phyloP scores from a whole-genome alignment of 2,329 filamentous ascomycete species.

The Aspergillus hiratsukae region DNA sequence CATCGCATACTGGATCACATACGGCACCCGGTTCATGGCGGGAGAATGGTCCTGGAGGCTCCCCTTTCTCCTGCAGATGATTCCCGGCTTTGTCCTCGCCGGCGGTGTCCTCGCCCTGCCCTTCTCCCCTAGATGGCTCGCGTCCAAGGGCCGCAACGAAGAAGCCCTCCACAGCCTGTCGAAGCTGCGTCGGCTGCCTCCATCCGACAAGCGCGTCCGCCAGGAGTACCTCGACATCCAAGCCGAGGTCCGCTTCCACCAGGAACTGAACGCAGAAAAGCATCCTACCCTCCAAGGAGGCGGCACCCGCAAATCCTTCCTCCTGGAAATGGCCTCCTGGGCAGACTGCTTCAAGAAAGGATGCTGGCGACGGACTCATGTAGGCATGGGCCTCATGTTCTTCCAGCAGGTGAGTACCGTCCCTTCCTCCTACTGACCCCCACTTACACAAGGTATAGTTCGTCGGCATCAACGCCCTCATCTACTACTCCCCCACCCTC shows the following conservation, averaged over 20 bases:
- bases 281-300: slow-evolving; percentile 36
- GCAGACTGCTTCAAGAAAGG: slow-evolving; percentile 48
- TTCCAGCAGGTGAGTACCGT: slow-evolving; percentile 47
- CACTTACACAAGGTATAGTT: slow-evolving; percentile 29
- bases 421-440: background rate
- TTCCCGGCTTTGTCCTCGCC: slow-evolving; percentile 35
- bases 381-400: slow-evolving; percentile 53
- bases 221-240: slow-evolving; percentile 50
- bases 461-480: slow-evolving; percentile 52
- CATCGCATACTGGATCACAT: slow-evolving; percentile 41
- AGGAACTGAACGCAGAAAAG: slow-evolving; percentile 39
- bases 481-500: slow-evolving; percentile 59
- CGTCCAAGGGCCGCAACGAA: slow-evolving; percentile 43
- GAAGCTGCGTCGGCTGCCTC: slow-evolving; percentile 48
- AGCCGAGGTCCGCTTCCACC: slow-evolving; percentile 52
- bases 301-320: slow-evolving; percentile 32
- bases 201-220: slow-evolving; percentile 47
- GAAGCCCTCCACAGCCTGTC: slow-evolving; percentile 47
- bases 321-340: slow-evolving; percentile 48
- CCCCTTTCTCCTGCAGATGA: slow-evolving; percentile 47
- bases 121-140: slow-evolving; percentile 54
- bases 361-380: slow-evolving; percentile 48
- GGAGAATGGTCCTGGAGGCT: slow-evolving; percentile 47
- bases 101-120: slow-evolving; percentile 45
- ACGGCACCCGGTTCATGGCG: slow-evolving; percentile 41